These are phyloP conservation scores for Leccinum ochraceum DNA, from an alignment of 768 basidiomycete genomes.

Conservation along the genomic window DNA sequence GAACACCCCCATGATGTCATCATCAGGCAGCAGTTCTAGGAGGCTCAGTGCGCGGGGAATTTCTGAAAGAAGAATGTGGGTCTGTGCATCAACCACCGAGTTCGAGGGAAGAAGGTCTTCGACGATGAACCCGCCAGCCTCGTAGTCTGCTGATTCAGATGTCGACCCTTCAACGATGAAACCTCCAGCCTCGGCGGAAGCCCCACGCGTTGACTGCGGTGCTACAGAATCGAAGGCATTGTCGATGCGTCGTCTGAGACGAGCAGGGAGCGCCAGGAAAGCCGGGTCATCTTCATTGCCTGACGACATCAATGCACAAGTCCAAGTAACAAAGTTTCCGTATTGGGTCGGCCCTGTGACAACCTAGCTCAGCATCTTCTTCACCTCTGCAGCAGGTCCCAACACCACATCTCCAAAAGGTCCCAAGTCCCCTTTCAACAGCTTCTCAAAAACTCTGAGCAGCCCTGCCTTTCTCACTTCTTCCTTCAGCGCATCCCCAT, in stretches of 20 bases:
- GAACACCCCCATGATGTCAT: slow-evolving; percentile 73
- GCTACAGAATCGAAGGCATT: slow-evolving; percentile 45
- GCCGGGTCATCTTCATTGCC: slow-evolving; percentile 24
- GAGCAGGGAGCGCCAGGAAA: slow-evolving; percentile 43
- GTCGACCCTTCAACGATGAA: slow-evolving; percentile 34
- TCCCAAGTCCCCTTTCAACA: slow-evolving; percentile 46
- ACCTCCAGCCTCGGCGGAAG: slow-evolving; percentile 29
- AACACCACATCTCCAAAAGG: slow-evolving; percentile 41
- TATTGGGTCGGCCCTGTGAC: background rate
- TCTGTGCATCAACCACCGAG: slow-evolving; percentile 5
- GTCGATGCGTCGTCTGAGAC: slow-evolving; percentile 51
- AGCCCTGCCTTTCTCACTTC: slow-evolving; percentile 58
- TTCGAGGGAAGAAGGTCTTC: slow-evolving; percentile 23
- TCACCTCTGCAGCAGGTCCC: slow-evolving; percentile 50
- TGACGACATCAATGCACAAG: slow-evolving; percentile 13
- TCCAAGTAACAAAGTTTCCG: slow-evolving; percentile 1
- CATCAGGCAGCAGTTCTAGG: slow-evolving; percentile 69
- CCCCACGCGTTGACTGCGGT: background rate
- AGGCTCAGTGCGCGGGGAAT: slow-evolving; percentile 63
- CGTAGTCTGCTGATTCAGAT: slow-evolving; percentile 15
- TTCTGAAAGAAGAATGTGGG: slow-evolving; percentile 51
- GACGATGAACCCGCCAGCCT: slow-evolving; percentile 34
- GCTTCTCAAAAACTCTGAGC: slow-evolving; percentile 48
- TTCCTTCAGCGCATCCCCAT: slow-evolving; percentile 45
- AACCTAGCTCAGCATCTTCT: slow-evolving; percentile 38